Base-by-base conservation (phyloP, 768 basidiomycete genomes). In the Leccinum subgranulosum region DNA sequence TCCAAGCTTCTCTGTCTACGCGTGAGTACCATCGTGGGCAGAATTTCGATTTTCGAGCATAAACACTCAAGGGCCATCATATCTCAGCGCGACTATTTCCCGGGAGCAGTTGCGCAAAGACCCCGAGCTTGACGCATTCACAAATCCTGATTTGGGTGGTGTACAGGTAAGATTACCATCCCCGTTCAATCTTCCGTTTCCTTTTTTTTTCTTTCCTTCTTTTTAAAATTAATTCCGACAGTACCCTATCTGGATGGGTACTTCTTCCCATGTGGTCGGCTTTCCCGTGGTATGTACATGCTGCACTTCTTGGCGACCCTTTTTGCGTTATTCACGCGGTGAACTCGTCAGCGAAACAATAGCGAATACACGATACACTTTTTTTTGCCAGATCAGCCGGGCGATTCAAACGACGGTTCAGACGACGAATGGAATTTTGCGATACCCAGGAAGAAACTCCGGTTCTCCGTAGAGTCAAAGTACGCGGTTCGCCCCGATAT, bases 1-100 rank as follows among this genome's bases (percentile, higher is more conserved):
- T 58, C 41, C 41, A 43, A 73, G 73, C 48, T 58, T 64, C 49
- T 64, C 63, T 8, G 71, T 81, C 61, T 83, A 80, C 57, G 76
- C 76, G 80, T 79, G 50, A 64, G 75, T 64, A 43, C 10, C 41
- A 43, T 19, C 41, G 41, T 43, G 41, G 41, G 41, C 41, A 43
- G n/a, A 10, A n/a, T n/a, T 19, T 41, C 10, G 41, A 43, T 6
- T 43, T 43, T 19, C 19, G 41, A 4, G 28, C 28, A n/a, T 33
- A 43, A 25, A 49, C 50, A 48, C 59, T 60, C 58, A 60, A 49
- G 21, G 36, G 47, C 15, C 41, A 19, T 29, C 46, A 33, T 12
- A 23, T 15, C 21, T 12, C 46, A 80, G 79, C 53, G 73, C 75
- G 0, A 76, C 74, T 10, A 64, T 82, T 21, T 72, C 79, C n/a